Evolutionary conservation across 2,329 filamentous ascomycete genomes (phyloP).

Genomic region (Aspergillus niger): DNA sequence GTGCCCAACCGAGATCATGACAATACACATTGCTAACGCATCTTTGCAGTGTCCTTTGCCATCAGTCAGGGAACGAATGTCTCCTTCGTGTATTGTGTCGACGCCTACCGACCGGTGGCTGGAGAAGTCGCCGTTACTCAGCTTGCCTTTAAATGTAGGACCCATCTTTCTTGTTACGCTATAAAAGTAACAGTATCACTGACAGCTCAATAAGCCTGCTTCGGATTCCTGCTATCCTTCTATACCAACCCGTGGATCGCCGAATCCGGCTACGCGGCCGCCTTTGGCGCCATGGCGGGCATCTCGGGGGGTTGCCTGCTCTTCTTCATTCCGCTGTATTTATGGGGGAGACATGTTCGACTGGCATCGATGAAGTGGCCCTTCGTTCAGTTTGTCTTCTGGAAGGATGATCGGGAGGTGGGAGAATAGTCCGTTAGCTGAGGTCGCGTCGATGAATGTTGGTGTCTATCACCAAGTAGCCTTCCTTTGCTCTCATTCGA

Average conservation of each 20-base stretch:
- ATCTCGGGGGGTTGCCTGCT: constrained; percentile 50
- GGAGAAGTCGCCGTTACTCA: constrained; percentile 58
- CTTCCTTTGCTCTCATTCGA: no score
- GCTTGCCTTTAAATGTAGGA: constrained; percentile 54
- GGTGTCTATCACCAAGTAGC: neutral
- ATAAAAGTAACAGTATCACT: neutral
- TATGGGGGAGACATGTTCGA: constrained; percentile 55
- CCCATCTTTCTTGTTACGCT: neutral
- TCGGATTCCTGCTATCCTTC: constrained; percentile 62
- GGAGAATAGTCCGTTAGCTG: constrained; percentile 46
- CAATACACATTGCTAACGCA: neutral
- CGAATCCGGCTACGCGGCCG: constrained; percentile 52
- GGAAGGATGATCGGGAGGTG: constrained; percentile 58
- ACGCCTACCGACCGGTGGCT: constrained; percentile 59
- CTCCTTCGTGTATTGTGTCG: constrained; percentile 60
- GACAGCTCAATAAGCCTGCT: constrained; percentile 37
- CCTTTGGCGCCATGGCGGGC: constrained; percentile 61
- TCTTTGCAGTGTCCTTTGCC: constrained; percentile 43
- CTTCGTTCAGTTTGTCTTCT: constrained; percentile 50
- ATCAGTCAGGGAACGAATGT: constrained; percentile 60
- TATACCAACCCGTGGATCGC: constrained; percentile 62
- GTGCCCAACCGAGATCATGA: neutral
- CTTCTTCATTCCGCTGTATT: constrained; percentile 52
- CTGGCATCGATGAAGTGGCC: constrained; percentile 53
- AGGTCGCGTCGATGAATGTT: neutral